Percentiles rank a stretch among this genome's conserved stretches.
Evolutionary conservation across 2,329 filamentous ascomycete species (phyloP).

Genomic region (Fusarium metavorans): DNA sequence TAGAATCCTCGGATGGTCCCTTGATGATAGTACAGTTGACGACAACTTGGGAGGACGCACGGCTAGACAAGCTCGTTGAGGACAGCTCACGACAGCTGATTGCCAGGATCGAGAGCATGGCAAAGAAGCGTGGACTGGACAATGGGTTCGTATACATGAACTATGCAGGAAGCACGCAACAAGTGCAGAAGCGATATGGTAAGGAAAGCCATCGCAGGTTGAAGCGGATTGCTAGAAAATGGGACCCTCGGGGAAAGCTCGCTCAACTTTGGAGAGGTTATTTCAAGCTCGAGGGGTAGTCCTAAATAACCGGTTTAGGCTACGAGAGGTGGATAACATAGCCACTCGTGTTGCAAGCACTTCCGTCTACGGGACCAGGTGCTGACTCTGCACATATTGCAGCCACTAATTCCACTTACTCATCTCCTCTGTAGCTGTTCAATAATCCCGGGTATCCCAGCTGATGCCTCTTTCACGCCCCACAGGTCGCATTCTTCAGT

Average conservation of each 20-base stretch:
- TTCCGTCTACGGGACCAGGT: not conserved
- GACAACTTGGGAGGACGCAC: constrained; percentile 8
- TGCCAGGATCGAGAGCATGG: not conserved
- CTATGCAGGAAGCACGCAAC: constrained; percentile 20
- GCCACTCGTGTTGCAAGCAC: not conserved
- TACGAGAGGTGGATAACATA: not conserved
- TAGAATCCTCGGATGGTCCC: not conserved
- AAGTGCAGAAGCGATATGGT: constrained; percentile 16
- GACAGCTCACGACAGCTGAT: constrained; percentile 2
- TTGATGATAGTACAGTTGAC: constrained; percentile 16
- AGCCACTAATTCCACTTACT: not conserved
- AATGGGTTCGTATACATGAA: constrained; percentile 26
- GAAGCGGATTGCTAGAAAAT: constrained; percentile 13
- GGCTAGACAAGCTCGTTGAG: constrained; percentile 1
- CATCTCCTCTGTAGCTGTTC: not conserved
- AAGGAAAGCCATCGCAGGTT: constrained; percentile 7
- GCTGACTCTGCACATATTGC: not conserved
- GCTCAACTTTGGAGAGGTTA: constrained; percentile 11
- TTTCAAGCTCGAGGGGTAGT: constrained; percentile 13
- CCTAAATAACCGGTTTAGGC: constrained; percentile 35
- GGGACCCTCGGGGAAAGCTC: constrained; percentile 11
- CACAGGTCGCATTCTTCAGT: not conserved
- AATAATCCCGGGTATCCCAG: not conserved
- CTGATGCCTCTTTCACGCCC: not conserved
- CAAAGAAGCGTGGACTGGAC: constrained; percentile 4